Base-by-base conservation (phyloP, 108 stramenopile genomes). In the Skeletonema potamos region DNA sequence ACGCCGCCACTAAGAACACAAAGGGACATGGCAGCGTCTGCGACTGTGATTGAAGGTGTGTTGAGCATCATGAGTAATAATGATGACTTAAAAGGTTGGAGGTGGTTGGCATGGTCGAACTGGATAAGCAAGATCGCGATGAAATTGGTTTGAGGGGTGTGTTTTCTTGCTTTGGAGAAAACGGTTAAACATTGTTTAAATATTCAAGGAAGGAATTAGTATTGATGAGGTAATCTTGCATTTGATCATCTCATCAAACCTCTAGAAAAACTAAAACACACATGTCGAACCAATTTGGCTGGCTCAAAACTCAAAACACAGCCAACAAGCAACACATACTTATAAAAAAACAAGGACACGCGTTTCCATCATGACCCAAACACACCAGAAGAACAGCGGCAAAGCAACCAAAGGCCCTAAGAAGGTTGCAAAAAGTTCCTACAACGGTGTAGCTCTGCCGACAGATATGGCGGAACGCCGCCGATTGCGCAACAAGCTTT, bases 21-120 rank as follows among this genome's bases (percentile, higher is more conserved):
- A 9, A 59, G 58, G 12, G 58, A 59, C 26, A 59, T 59, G 30
- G 58, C 58, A 13, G 58, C 58, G 30, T 59, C 48, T 51, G 48
- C n/a, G 4, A 7, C 48, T 51, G 22, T 48, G 46, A 48, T 22
- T 17, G 46, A 22, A 48, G 46, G 48, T 22, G 6, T 51, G 48
- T 20, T 46, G 44, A 6, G 5, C 7, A 18, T 20, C 46, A 15
- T 20, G 46, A 18, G 4, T 18, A 6, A 18, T 18, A 4, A 13
- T 20, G 44, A 18, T 41, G 7, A 10, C 2, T 41, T 15, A 41
- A 41, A 10, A 41, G 15, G 43, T 6, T 34, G 34, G n/a, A n/a
- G n/a, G n/a, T n/a, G 34, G 34, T 34, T 34, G 34, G 4, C 7
- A 7, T 34, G 34, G 34, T 34, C 6, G 7, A 7, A 4, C 34